Percentiles rank a stretch among this genome's conserved stretches.
These are phyloP conservation scores for Populus euphratica DNA, from an alignment of 345 rosid genomes.

Conservation along the genomic window DNA sequence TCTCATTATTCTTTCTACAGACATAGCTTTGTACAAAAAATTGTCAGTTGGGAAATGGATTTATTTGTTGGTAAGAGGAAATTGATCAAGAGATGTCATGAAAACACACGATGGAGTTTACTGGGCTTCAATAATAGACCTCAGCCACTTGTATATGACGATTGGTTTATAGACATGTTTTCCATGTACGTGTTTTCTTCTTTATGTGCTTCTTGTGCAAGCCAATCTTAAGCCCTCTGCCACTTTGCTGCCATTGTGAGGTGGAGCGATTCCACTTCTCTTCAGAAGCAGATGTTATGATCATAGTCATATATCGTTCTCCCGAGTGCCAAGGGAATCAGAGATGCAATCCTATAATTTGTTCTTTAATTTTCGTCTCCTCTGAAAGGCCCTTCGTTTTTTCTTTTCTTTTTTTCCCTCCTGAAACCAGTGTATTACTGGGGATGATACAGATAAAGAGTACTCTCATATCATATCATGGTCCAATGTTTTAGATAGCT, in stretches of 20 bases:
- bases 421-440: too few species aligned
- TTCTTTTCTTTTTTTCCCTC: too few species aligned
- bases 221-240: neutral
- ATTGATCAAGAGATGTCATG: neutral
- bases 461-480: too few species aligned
- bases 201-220: neutral
- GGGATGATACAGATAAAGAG: too few species aligned
- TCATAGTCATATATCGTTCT: neutral
- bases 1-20: neutral
- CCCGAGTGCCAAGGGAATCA: neutral
- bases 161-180: neutral
- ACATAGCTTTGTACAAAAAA: neutral
- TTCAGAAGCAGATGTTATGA: neutral
- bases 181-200: neutral
- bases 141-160: neutral
- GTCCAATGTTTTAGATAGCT: too few species aligned
- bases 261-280: too few species aligned
- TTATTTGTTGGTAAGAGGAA: neutral
- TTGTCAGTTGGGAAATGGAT: too few species aligned
- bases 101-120: neutral
- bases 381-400: neutral
- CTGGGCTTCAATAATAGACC: neutral
- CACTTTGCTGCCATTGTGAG: neutral
- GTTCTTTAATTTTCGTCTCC: neutral
- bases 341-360: too few species aligned